Conservation (phyloP, 2,329 filamentous ascomycete species). For the Diaporthe sp. region DNA sequence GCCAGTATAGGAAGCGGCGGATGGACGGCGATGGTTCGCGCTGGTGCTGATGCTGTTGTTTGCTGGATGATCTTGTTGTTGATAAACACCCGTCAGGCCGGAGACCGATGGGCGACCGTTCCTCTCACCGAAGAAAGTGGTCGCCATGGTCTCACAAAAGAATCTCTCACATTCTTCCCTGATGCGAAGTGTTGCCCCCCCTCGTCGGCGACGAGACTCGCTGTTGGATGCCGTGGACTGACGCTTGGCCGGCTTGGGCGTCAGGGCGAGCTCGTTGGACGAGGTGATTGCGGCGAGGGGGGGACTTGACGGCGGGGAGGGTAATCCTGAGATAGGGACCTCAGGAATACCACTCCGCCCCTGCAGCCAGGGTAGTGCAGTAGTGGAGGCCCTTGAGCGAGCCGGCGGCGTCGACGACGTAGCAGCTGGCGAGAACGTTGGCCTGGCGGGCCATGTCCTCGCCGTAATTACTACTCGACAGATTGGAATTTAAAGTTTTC, state of each 20-base stretch:
- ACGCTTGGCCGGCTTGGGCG: constrained; percentile 67
- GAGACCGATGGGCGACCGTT: constrained; percentile 82
- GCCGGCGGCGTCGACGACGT: constrained; percentile 82
- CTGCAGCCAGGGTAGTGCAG: constrained; percentile 91
- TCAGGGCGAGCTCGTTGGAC: constrained; percentile 76
- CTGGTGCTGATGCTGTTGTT: constrained; percentile 9
- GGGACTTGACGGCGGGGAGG: constrained; percentile 90
- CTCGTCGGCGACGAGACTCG: constrained; percentile 70
- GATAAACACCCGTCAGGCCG: constrained; percentile 85
- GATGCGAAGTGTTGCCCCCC: constrained; percentile 96
- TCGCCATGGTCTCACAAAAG: constrained; percentile 96
- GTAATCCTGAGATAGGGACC: constrained; percentile 86
- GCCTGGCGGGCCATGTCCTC: constrained; percentile 74
- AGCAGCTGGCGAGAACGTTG: constrained; percentile 92
- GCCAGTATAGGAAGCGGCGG: constrained; percentile 20
- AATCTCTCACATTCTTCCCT: constrained; percentile 99
- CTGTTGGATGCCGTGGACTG: constrained; percentile 55
- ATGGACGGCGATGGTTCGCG: constrained; percentile 37
- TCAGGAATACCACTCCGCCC: constrained; percentile 96
- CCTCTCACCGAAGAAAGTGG: constrained; percentile 97
- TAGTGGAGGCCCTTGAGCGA: constrained; percentile 90
- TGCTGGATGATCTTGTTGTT: constrained; percentile 46
- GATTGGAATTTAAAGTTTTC: constrained; percentile 77
- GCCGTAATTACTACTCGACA: constrained; percentile 85
- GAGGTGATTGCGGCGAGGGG: constrained; percentile 83